phyloP scores from a whole-genome alignment of 345 rosid genomes.

The Euphorbia pulcherrima region DNA sequence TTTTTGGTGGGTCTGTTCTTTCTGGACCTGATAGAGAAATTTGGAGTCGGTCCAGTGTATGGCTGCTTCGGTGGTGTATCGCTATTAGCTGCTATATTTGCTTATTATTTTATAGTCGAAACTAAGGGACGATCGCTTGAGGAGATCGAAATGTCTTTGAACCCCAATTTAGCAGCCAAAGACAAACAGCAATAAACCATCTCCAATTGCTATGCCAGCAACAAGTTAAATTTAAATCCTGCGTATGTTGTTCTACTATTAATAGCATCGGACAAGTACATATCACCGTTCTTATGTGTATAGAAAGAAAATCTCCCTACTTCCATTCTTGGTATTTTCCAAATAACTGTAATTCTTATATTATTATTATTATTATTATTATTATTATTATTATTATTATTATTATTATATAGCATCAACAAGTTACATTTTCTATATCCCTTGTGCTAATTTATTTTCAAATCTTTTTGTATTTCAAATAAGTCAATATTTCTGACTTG shows the following conservation, averaged over 20 bases:
- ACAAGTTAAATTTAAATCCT: neutral
- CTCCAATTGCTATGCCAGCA: neutral
- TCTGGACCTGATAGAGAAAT: constrained; percentile 53
- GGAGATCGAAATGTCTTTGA: constrained; percentile 68
- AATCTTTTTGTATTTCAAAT: too few species aligned
- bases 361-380: too few species aligned
- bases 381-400: too few species aligned
- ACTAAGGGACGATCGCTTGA: constrained; percentile 73
- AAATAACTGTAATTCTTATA: neutral
- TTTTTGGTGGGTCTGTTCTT: constrained; percentile 77
- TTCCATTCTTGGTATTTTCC: neutral
- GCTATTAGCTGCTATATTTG: constrained; percentile 54
- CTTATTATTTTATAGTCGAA: constrained; percentile 52
- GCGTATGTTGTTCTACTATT: neutral
- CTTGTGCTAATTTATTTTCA: too few species aligned
- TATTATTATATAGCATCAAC: too few species aligned
- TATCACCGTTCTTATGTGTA: neutral
- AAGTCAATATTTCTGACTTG: too few species aligned
- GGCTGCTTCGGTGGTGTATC: constrained; percentile 56
- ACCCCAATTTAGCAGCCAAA: constrained; percentile 23
- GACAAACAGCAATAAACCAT: constrained; percentile 14
- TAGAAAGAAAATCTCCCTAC: neutral
- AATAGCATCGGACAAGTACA: neutral
- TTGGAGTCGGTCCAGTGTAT: constrained; percentile 59
- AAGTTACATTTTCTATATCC: too few species aligned